Conservation (phyloP, 306 rosid species). For the Fragaria ananassa region DNA sequence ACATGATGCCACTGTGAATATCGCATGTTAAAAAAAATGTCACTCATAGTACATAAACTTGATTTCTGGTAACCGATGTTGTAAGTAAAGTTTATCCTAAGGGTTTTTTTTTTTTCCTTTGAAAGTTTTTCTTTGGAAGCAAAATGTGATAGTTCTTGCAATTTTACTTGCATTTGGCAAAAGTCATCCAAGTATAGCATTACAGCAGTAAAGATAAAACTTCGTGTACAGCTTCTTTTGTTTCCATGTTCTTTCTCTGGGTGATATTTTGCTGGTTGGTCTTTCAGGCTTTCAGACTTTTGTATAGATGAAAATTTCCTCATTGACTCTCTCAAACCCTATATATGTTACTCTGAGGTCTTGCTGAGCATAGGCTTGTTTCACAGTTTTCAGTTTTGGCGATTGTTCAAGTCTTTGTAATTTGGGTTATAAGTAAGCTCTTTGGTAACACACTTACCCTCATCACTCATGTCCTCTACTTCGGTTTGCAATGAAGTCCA, state of each 20-base stretch:
- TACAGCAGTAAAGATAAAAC: neutral
- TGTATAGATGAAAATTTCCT: neutral
- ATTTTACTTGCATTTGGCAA: slow-evolving; percentile 11
- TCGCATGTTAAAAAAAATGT: slow-evolving; percentile 33
- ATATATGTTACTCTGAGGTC: neutral
- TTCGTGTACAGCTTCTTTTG: neutral
- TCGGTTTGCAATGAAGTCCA: neutral
- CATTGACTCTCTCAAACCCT: neutral
- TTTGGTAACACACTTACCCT: neutral
- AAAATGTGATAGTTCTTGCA: neutral
- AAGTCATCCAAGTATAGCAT: neutral
- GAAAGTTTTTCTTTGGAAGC: neutral
- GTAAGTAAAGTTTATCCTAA: slow-evolving; percentile 29
- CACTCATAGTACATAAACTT: slow-evolving; percentile 37
- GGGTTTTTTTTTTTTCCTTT: neutral
- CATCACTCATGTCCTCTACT: neutral
- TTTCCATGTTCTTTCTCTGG: neutral
- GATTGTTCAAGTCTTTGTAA: neutral
- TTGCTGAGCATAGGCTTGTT: neutral
- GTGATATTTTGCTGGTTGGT: neutral
- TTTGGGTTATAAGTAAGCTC: neutral
- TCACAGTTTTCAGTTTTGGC: neutral
- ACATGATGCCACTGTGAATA: slow-evolving; percentile 51
- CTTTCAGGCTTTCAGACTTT: neutral
- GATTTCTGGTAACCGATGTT: slow-evolving; percentile 34